Percentiles rank a stretch among this genome's conserved stretches.
Evolutionary conservation across 805 yeast species (phyloP).

Genomic region (Babjeviella inositovora): DNA sequence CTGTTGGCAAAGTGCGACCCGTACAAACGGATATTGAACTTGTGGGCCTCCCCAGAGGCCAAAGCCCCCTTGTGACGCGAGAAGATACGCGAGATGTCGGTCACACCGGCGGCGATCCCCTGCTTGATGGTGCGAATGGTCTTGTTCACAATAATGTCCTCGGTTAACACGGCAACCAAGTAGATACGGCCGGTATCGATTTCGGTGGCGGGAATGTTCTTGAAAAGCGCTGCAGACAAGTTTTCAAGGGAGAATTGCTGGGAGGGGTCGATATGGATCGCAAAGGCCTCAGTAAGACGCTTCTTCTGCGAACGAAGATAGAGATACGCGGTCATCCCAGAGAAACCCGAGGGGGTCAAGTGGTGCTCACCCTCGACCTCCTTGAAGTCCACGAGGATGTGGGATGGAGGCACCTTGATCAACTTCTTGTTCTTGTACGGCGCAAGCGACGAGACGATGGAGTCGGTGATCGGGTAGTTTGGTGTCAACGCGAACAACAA

Average conservation of each 20-base stretch:
- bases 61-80: constrained; percentile 45
- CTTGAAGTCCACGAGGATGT: constrained; percentile 64
- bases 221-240: constrained; percentile 65
- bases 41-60: constrained; percentile 48
- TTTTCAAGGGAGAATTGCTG: constrained; percentile 46
- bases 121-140: constrained; percentile 27
- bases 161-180: constrained; percentile 63
- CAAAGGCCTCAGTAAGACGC: constrained; percentile 67
- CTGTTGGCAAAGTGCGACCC: constrained; percentile 44
- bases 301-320: constrained; percentile 48
- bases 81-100: constrained; percentile 70
- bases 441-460: constrained; percentile 15
- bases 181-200: constrained; percentile 51
- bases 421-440: constrained; percentile 32
- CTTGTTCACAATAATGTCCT: constrained; percentile 35
- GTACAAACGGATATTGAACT: constrained; percentile 54
- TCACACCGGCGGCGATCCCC: constrained; percentile 81
- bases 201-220: constrained; percentile 57
- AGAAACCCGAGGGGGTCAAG: constrained; percentile 48
- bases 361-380: constrained; percentile 48
- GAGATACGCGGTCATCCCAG: constrained; percentile 59
- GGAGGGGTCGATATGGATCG: constrained; percentile 43
- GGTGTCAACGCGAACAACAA: constrained; percentile 57
- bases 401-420: constrained; percentile 35
- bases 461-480: constrained; percentile 38